phyloP scores from a whole-genome alignment of 2,329 filamentous ascomycete genomes.

The Fusarium sororula region DNA sequence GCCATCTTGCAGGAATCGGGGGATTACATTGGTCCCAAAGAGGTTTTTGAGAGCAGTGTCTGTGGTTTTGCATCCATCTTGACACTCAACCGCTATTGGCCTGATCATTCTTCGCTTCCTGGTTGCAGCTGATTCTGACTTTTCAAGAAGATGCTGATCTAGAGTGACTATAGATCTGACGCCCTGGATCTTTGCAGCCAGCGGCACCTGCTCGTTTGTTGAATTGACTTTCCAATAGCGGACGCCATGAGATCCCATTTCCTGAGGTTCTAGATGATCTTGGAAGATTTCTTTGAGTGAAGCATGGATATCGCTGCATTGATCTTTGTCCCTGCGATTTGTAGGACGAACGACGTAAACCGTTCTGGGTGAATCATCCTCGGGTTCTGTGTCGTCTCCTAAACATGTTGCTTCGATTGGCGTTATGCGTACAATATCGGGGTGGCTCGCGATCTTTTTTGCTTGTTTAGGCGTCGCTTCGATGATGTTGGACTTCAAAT shows the following conservation, averaged over 20 bases:
- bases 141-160: background rate
- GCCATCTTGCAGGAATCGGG: background rate
- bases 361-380: background rate
- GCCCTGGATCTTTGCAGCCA: background rate
- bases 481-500: background rate
- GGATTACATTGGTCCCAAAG: background rate
- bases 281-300: background rate
- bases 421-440: background rate
- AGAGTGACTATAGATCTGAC: background rate
- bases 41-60: background rate
- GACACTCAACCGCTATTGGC: background rate
- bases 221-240: background rate
- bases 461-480: background rate
- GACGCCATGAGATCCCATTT: fast-evolving
- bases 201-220: background rate
- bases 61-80: background rate
- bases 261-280: background rate
- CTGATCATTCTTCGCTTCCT: background rate
- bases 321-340: background rate
- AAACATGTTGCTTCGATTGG: background rate
- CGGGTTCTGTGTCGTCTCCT: background rate
- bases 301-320: background rate
- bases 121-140: background rate
- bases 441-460: background rate
- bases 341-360: background rate